Base-by-base conservation (phyloP, 2,329 filamentous ascomycete genomes). In the Xylariales sp. region DNA sequence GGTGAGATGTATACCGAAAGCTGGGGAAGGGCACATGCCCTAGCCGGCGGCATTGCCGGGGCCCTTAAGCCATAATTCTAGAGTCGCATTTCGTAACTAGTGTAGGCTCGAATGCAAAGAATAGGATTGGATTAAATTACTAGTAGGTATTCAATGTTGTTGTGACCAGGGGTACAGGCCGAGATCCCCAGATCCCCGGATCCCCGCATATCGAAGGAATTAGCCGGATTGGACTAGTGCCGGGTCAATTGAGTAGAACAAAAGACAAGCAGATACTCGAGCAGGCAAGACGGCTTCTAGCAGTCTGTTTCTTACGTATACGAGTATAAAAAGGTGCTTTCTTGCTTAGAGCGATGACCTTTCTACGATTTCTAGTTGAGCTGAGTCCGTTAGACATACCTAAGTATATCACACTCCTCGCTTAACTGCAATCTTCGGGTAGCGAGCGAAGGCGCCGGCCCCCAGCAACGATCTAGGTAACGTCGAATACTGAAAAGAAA, bases 1-100 rank as follows among this genome's bases (percentile, higher is more conserved):
- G 69, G 69, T 60, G 30, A 39, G 52, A 67, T 69, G 56, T 61
- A 55, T 46, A 34, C 66, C 69, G 62, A 68, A 65, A 64, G 62
- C 43, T 62, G 50, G 62, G 52, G 52, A 43, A 57, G 28, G 8
- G 43, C 16, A 10, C 23, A 8, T 43, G 34, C 16, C 30, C 30
- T 46, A 9, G 39, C 46, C 48, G 14, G 39, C 46, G 30, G 52
- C 32, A 62, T 41, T 62, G 2, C 46, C 53, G 48, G 48, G 6
- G 3, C 16, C 41, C 36, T 36, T 56, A 45, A 34, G 41, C 34
- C 23, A 34, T 23, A 30, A 50, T 41, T 59, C 12, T 23, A 34
- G 50, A 14, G 49, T 63, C 41, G 34, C n/a, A 50, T 58, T 48
- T 48, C 16, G 12, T 3, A 58, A 36, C 3, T 41, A 18, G 5